Percentiles rank a stretch among this genome's conserved stretches.
Conservation (phyloP, 163 green algal genomes). For the Trebouxia gelatinosa region DNA sequence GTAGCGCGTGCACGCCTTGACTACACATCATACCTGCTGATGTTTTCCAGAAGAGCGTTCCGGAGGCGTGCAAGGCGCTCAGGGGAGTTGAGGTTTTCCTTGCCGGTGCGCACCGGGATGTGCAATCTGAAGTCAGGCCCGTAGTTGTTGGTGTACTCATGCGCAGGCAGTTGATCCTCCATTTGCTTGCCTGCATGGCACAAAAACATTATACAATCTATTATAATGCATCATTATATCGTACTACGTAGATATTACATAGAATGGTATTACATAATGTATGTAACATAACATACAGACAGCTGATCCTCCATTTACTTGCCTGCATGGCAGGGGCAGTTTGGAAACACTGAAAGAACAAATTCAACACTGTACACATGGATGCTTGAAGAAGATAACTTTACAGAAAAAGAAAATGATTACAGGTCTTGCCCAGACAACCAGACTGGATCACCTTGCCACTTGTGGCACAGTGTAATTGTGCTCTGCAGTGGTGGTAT, state of each 20-base stretch:
- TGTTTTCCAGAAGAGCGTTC: slow-evolving; percentile 28
- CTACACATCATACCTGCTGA: slow-evolving; percentile 14
- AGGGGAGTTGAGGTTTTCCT: slow-evolving; percentile 62
- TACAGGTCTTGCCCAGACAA: too few relatives aligned
- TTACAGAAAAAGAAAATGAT: too few relatives aligned
- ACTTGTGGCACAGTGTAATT: too few relatives aligned
- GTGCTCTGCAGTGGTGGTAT: too few relatives aligned
- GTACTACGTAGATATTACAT: neutral
- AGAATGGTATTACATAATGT: neutral
- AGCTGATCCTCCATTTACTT: slow-evolving; percentile 60
- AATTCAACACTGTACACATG: too few relatives aligned
- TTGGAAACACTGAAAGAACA: too few relatives aligned
- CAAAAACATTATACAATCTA: too few relatives aligned
- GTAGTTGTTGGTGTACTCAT: slow-evolving; percentile 90
- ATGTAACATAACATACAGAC: slow-evolving; percentile 42
- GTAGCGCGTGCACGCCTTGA: neutral
- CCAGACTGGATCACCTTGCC: too few relatives aligned
- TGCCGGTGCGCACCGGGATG: slow-evolving; percentile 47
- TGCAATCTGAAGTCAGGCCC: slow-evolving; percentile 74
- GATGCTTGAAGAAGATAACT: too few relatives aligned
- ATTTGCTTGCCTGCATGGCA: slow-evolving; percentile 45
- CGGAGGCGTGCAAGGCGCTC: slow-evolving; percentile 47
- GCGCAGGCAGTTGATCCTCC: slow-evolving; percentile 68
- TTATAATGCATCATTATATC: neutral
- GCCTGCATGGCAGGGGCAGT: too few relatives aligned